A percentile compares a stretch with the other conserved stretches of the same genome.
Conservation (phyloP, 306 rosid species). For the Vachellia collinsii region DNA sequence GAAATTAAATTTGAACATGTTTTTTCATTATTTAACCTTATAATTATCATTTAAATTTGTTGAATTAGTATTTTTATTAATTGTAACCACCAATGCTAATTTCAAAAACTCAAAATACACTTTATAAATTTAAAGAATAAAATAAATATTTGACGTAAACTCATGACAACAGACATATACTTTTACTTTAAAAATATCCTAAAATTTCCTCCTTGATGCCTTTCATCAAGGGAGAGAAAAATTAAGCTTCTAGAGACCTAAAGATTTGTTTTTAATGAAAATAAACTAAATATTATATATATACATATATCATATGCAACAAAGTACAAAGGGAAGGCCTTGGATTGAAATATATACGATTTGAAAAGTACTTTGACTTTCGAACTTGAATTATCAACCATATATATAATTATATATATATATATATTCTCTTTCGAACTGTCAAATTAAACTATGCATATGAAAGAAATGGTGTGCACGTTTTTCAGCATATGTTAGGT, state of each 20-base stretch:
- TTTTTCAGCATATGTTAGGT: conserved; percentile 41
- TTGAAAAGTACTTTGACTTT: conserved; percentile 24
- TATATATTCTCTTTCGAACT: background rate
- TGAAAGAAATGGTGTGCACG: conserved; percentile 65
- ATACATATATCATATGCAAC: background rate
- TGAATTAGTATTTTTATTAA: no score
- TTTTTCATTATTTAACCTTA: no score
- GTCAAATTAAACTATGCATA: conserved; percentile 5
- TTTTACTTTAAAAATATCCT: no score
- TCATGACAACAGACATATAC: no score
- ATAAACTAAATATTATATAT: background rate
- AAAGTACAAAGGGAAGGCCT: background rate
- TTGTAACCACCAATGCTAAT: no score
- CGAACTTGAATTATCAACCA: conserved; percentile 1
- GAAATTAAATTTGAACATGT: no score
- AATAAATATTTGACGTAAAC: no score
- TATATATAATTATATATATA: background rate
- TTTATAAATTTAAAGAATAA: no score
- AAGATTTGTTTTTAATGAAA: background rate
- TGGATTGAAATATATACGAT: background rate
- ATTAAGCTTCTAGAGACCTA: background rate
- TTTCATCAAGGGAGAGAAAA: background rate
- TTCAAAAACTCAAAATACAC: no score
- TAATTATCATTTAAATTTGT: no score
- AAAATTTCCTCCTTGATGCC: background rate